phyloP scores from a whole-genome alignment of 371 early-diverging fungal genomes.

The Apophysomyces ossiformis region DNA sequence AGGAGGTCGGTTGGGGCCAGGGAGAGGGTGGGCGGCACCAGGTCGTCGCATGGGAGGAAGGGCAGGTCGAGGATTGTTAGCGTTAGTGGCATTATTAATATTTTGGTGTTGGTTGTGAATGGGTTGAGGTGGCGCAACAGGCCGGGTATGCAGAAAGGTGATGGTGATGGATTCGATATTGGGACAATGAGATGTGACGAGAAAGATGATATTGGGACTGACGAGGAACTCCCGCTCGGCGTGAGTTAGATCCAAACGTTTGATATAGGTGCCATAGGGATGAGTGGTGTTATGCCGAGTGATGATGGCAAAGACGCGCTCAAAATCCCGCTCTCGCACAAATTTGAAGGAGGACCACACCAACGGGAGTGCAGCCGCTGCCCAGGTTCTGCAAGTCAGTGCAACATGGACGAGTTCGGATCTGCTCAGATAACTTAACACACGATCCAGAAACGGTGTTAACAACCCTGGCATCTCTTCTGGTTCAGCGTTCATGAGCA shows the following conservation, averaged over 20 bases:
- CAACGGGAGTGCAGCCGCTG: constrained; percentile 23
- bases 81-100: not conserved
- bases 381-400: constrained; percentile 40
- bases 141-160: constrained; percentile 44
- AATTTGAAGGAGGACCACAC: constrained; percentile 49
- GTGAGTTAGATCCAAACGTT: constrained; percentile 41
- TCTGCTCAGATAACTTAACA: constrained; percentile 32
- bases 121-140: constrained; percentile 32
- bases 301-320: constrained; percentile 46
- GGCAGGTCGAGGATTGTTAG: constrained; percentile 17
- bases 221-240: constrained; percentile 45
- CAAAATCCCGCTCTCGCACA: constrained; percentile 45
- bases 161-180: constrained; percentile 43
- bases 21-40: constrained; percentile 17
- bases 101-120: too few relatives aligned
- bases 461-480: constrained; percentile 14
- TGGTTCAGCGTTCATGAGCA: constrained; percentile 13
- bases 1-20: constrained; percentile 17
- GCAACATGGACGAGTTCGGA: constrained; percentile 31
- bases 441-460: constrained; percentile 29
- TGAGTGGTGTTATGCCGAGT: constrained; percentile 30
- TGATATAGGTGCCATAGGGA: constrained; percentile 41
- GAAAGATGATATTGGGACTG: constrained; percentile 39
- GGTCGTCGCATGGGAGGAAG: constrained; percentile 28
- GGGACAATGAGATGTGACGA: constrained; percentile 43